Evolutionary conservation across 345 rosid genomes (phyloP).

Genomic region (Kernera saxatilis): DNA sequence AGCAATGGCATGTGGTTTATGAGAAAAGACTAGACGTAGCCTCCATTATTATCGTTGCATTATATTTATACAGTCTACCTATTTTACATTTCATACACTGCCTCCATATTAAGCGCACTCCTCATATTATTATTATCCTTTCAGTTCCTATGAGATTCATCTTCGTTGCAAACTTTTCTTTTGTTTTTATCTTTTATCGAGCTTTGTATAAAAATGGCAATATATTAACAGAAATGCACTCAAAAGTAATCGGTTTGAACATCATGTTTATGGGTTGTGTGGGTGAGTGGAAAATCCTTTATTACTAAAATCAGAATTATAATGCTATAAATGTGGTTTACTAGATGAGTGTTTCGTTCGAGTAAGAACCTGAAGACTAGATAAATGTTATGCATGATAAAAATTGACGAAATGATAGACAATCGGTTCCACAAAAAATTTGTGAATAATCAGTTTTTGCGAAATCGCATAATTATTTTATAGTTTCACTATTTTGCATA

Average conservation of each 20-base stretch:
- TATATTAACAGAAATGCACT: neutral
- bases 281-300: neutral
- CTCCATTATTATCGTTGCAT: constrained; percentile 29
- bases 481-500: neutral
- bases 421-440: neutral
- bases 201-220: constrained; percentile 5
- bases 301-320: neutral
- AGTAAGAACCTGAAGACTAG: neutral
- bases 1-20: constrained; percentile 35
- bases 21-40: constrained; percentile 35
- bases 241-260: neutral
- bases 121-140: neutral
- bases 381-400: neutral
- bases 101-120: constrained; percentile 16
- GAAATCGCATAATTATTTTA: neutral
- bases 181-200: no score
- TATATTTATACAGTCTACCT: constrained; percentile 22
- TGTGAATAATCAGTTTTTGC: neutral
- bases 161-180: neutral
- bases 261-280: constrained; percentile 1
- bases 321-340: neutral
- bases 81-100: constrained; percentile 20
- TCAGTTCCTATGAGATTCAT: neutral
- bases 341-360: neutral
- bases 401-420: neutral